Percentiles rank a stretch among this genome's conserved stretches.
Evolutionary conservation across 371 early-diverging fungal species (phyloP).

Genomic region (Amoeboaphelidium protococcarum): DNA sequence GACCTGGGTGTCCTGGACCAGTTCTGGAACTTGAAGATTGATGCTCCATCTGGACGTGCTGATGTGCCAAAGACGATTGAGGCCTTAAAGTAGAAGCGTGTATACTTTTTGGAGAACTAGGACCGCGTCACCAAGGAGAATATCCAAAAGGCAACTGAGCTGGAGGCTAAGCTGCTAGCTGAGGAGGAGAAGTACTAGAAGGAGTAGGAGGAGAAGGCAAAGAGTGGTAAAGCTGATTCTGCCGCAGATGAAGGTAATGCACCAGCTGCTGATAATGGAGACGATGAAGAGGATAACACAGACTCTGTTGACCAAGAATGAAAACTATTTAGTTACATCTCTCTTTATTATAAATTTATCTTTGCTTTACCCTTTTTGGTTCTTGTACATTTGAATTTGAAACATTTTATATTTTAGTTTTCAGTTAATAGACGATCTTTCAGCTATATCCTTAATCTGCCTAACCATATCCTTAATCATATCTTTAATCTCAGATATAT

Average conservation of each 20-base stretch:
- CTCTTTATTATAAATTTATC: no score
- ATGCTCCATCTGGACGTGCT: conserved; percentile 36
- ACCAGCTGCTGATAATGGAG: background rate
- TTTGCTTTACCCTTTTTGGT: no score
- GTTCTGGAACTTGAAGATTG: conserved; percentile 48
- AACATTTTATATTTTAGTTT: no score
- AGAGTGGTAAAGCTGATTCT: background rate
- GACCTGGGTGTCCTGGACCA: conserved; percentile 53
- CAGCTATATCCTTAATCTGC: no score
- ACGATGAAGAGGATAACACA: background rate
- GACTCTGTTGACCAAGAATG: no score
- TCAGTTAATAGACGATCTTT: no score
- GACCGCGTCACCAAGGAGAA: conserved; percentile 48
- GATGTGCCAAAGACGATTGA: conserved; percentile 41
- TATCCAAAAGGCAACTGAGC: conserved; percentile 34
- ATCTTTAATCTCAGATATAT: no score
- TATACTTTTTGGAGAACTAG: conserved; percentile 41
- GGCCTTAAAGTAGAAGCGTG: conserved; percentile 36
- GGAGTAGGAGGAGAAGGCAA: background rate
- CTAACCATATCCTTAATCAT: no score
- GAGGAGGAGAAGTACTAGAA: background rate
- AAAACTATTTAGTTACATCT: no score
- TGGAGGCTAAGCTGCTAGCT: background rate
- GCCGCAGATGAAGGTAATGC: background rate
- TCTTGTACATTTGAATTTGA: no score